Base-by-base conservation (phyloP, 1,284 basidiomycete genomes). In the Ustanciosporium gigantosporum region DNA sequence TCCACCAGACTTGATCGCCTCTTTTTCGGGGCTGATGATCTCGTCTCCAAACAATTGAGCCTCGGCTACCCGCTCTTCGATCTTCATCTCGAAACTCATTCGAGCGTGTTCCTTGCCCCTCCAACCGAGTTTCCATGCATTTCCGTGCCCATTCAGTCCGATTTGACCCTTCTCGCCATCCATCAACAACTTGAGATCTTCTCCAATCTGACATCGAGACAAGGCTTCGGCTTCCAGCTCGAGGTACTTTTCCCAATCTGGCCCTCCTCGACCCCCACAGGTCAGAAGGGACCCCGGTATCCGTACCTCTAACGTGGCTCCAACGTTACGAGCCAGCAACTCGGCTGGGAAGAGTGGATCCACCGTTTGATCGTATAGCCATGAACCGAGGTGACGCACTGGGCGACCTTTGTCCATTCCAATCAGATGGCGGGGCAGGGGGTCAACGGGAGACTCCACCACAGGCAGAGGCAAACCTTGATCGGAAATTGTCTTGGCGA, bases 301-400 rank as follows among this genome's bases (percentile, higher is more conserved):
- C 36, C 75, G 72, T 15, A 77, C 70, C 34, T 77, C 75, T 17
- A 77, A 25, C 0, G 74, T 76, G 2, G 73, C 68, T 14, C 74
- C 75, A 14, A 77, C 61, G 36, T 77, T 74, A 34, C 51, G 46
- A 6, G 66, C 61, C 24, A 77, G 53, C 27, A 77, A 44, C 39
- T 76, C 74, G 31, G 67, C 68, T 3, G 75, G 73, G 21, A 77
- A 52, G 3, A 71, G 56, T 7, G 73, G 68, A 24, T 59, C 50
- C 25, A 68, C 51, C 14, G 46, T 66, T 13, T 69, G 49, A 27
- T 76, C 70, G 53, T 77, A 77, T 15, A 67, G 24, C 46, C 61
- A 76, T 23, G 68, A 67, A 22, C 75, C 75, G 3, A 76, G 56
- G 35, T 77, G 74, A 2, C 57, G 62, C 21, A 66, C 71, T 1